Conservation (phyloP, 192 early-diverging fungal genomes). For the Entomortierella lignicola region DNA sequence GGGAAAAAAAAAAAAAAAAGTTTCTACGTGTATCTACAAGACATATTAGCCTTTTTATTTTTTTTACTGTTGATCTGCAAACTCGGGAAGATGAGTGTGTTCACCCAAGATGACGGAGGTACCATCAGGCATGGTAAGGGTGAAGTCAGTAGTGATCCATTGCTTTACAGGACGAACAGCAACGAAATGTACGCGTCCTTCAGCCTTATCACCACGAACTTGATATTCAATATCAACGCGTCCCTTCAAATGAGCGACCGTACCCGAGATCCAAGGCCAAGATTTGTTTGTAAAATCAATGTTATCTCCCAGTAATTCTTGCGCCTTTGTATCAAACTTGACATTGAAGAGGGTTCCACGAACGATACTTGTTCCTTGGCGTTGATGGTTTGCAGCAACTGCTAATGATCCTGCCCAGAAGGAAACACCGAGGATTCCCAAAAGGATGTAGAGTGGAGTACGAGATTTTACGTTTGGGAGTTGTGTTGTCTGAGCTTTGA, state of each 20-base stretch:
- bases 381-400: constrained; percentile 67
- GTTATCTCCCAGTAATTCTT: constrained; percentile 61
- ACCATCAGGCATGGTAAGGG: constrained; percentile 53
- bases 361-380: constrained; percentile 64
- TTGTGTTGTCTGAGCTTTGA: constrained; percentile 28
- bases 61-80: background rate
- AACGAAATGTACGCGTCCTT: constrained; percentile 54
- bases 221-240: constrained; percentile 64
- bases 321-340: constrained; percentile 61
- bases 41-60: background rate
- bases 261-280: constrained; percentile 74
- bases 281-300: constrained; percentile 62
- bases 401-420: constrained; percentile 66
- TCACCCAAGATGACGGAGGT: constrained; percentile 30
- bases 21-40: too few species aligned
- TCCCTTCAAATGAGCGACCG: constrained; percentile 71
- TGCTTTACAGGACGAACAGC: constrained; percentile 48
- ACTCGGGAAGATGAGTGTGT: constrained; percentile 21
- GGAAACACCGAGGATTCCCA: constrained; percentile 55
- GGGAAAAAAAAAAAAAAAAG: too few species aligned
- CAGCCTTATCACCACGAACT: constrained; percentile 63
- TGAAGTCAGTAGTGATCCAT: constrained; percentile 60
- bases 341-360: constrained; percentile 69
- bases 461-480: constrained; percentile 43
- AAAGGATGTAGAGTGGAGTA: constrained; percentile 32